Evolutionary conservation across 2,329 filamentous ascomycete species (phyloP).

Genomic region (Xylaria sp.): DNA sequence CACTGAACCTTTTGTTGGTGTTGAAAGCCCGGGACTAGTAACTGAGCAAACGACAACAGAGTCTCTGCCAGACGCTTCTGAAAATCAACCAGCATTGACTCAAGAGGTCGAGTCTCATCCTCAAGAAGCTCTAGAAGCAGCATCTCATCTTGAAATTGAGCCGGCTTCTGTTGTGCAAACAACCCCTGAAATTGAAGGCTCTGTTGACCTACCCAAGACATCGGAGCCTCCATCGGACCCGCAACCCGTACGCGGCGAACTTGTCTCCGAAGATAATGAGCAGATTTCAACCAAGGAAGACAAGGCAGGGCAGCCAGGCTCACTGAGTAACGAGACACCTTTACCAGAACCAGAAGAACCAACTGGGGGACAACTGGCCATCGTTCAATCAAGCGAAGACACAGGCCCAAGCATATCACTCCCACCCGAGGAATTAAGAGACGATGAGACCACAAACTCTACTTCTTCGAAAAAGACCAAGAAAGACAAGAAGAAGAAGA

Average conservation of each 20-base stretch:
- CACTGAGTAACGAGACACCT: not conserved
- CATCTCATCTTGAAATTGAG: conserved; percentile 10
- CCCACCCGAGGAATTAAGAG: conserved; percentile 5
- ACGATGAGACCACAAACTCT: conserved; percentile 38
- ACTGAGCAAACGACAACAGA: conserved; percentile 12
- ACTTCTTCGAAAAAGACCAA: conserved; percentile 48
- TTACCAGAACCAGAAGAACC: conserved; percentile 8
- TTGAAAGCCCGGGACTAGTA: conserved; percentile 28
- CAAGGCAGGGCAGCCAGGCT: conserved; percentile 44
- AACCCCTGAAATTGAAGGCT: conserved; percentile 4
- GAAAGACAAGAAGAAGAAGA: conserved; percentile 53
- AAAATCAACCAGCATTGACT: conserved; percentile 5
- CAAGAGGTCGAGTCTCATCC: conserved; percentile 1
- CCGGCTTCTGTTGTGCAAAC: not conserved
- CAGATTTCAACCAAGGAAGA: conserved; percentile 46
- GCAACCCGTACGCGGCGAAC: conserved; percentile 3
- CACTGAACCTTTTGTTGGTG: conserved; percentile 22
- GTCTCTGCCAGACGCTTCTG: not conserved
- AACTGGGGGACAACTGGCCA: not conserved
- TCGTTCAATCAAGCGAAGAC: not conserved
- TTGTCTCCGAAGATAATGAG: conserved; percentile 33
- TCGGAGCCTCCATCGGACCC: conserved; percentile 22
- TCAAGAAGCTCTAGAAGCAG: conserved; percentile 4
- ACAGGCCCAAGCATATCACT: conserved; percentile 1
- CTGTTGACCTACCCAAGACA: not conserved